Base-by-base conservation (phyloP, 2,329 filamentous ascomycete genomes). In the Fusarium poae region DNA sequence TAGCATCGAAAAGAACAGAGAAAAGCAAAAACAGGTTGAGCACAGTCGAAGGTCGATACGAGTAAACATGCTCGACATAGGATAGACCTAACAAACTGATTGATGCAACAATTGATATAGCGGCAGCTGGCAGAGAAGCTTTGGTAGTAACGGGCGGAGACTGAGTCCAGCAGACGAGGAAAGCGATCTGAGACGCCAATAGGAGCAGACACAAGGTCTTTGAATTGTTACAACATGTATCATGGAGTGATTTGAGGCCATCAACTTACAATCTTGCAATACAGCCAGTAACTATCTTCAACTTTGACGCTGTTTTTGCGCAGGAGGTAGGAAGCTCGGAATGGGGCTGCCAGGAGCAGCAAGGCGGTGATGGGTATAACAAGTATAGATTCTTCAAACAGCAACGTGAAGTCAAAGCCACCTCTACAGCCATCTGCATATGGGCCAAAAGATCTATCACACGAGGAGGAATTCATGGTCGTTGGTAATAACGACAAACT, bases 371-470 rank as follows among this genome's bases (percentile, higher is more conserved):
- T 73, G 0, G 74, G 71, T 16, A 76, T 64, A 43, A 71, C 59
- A 21, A 80, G 74, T 16, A 80, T 72, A 7, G 70, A 73, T 29
- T 79, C 77, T 57, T 80, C 77, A 34, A 87, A 78, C 11, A 83
- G 79, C 21, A 87, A 73, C 1, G 82, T 83, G 35, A 86, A 81
- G 74, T 87, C 85, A 52, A 83, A 83, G 1, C 80, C 72, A 20
- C 80, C 79, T 32, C 81, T 79, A 20, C 81, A 79, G n/a, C 30
- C 46, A 16, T 63, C 13, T 2, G 67, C 72, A 39, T 71, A 20
- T 8, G 72, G 72, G 0, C 72, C 72, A 11, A 74, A 73, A 5
- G 62, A 65, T 18, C 65, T 43, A 55, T 74, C 68, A 43, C 65
- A 67, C 30, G 50, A 57, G 6, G 35, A 51, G 1, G 39, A 59